Base-by-base conservation (phyloP, 495 filamentous ascomycete genomes). In the Penicillium bialowiezense region DNA sequence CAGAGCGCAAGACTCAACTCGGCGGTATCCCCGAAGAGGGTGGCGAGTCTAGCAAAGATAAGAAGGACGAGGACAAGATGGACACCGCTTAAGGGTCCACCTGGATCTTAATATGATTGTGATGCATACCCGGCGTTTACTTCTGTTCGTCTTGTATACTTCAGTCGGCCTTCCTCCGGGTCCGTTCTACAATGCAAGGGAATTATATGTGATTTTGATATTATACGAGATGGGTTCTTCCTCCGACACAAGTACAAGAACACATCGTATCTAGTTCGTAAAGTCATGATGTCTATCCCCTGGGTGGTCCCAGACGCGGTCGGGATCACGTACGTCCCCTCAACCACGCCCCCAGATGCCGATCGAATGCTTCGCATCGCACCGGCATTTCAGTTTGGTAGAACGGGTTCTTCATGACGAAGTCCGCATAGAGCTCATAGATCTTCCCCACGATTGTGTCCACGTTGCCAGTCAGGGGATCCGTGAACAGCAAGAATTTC, bases 371-470 rank as follows among this genome's bases (percentile, higher is more conserved):
- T 68, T 97, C 93, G 70, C 91, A 95, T 51, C 93, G 76, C 33
- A 98, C 82, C 41, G 93, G 93, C 93, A 97, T 98, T 75, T 98
- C 93, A 23, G 92, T 76, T 64, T 91, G 88, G 70, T 97, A 97
- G 62, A 98, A 98, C 8, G 95, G 95, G 69, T 97, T 98, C 77
- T 97, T 97, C 90, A 96, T 96, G 58, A 97, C 93, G 69, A 87
- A 97, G 70, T 98, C 95, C 26, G 88, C 81, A 71, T 97, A 98
- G 41, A 97, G 71, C 68, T 97, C 93, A 69, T 98, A 97, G 41
- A 97, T 82, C 64, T 82, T 86, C 56, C 79, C 76, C 58, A 93
- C 82, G 32, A 92, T 83, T 7, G 78, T 72, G 57, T 97, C 93
- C 20, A 95, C 82, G 65, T 93, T 95, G 44, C 84, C 81, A 69